A percentile compares a stretch with the other conserved stretches of the same genome.
Conservation (phyloP, 345 rosid species). For the Theobroma cacao region DNA sequence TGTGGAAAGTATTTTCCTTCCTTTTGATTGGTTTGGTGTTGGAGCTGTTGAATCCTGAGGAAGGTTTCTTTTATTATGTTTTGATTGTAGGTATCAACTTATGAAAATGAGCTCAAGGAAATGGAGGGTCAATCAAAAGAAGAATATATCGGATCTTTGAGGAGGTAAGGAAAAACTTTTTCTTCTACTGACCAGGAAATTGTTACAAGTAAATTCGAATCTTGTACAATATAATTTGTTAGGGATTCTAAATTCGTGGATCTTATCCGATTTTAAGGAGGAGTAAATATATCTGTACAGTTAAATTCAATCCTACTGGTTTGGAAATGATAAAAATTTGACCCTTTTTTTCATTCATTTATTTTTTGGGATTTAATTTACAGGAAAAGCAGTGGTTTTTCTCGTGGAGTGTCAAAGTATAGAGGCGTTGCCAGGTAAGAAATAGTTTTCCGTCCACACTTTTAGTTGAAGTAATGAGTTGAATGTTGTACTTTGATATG, state of each 20-base stretch:
- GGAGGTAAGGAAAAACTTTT: conserved; percentile 45
- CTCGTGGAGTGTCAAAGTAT: conserved; percentile 91
- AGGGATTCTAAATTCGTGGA: background rate
- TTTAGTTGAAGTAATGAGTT: background rate
- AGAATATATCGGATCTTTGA: conserved; percentile 82
- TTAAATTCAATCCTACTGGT: too few species aligned
- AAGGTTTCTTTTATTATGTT: background rate
- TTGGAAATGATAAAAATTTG: background rate
- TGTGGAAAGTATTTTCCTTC: background rate
- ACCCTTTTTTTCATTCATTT: background rate
- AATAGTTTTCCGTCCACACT: background rate
- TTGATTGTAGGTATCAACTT: conserved; percentile 40
- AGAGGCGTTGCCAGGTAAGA: conserved; percentile 92
- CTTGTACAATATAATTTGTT: too few species aligned
- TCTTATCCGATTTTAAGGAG: background rate
- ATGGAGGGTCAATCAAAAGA: conserved; percentile 84
- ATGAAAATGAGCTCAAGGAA: conserved; percentile 60
- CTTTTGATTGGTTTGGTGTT: background rate
- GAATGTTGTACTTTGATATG: too few species aligned
- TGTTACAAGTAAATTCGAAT: background rate
- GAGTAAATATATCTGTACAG: background rate
- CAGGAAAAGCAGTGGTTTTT: conserved; percentile 95
- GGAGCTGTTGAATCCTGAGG: background rate
- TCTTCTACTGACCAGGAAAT: background rate
- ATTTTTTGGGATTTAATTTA: background rate